These are phyloP conservation scores for Silene conica DNA, from an alignment of 148 eudicot species.

Conservation along the genomic window DNA sequence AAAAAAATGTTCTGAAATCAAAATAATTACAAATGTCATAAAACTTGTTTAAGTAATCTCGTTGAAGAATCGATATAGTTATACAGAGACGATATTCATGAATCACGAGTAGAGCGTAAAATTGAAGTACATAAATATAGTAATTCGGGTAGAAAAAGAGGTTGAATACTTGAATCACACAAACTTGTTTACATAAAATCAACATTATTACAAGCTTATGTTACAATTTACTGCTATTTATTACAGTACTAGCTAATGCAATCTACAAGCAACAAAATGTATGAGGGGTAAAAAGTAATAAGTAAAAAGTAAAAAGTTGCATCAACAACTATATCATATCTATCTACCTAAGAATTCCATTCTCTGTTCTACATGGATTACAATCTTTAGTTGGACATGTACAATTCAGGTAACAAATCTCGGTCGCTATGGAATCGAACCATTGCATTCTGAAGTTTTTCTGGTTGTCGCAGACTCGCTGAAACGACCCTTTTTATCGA, in stretches of 20 bases:
- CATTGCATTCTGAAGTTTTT: neutral
- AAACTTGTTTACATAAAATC: conserved; percentile 11
- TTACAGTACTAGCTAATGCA: neutral
- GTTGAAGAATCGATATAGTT: too few relatives aligned
- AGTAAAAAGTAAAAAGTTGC: conserved; percentile 7
- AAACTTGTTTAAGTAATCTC: too few relatives aligned
- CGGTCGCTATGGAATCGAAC: neutral
- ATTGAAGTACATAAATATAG: too few relatives aligned
- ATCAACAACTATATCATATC: conserved; percentile 1
- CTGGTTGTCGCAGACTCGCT: neutral
- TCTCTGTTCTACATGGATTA: conserved; percentile 22
- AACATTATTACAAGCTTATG: conserved; percentile 19
- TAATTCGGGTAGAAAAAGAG: too few relatives aligned
- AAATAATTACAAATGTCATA: too few relatives aligned
- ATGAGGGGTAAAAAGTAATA: neutral
- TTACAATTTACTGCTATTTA: conserved; percentile 24
- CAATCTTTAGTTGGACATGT: conserved; percentile 26
- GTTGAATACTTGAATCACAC: neutral
- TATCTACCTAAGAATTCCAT: conserved; percentile 20
- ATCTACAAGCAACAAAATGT: conserved; percentile 22
- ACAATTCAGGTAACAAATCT: neutral
- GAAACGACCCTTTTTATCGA: too few relatives aligned
- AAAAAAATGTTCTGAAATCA: too few relatives aligned
- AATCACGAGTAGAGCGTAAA: too few relatives aligned
- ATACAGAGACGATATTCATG: too few relatives aligned